These are phyloP conservation scores for Fonsecaea monophora DNA, from an alignment of 2,329 filamentous ascomycete species.

Conservation along the genomic window DNA sequence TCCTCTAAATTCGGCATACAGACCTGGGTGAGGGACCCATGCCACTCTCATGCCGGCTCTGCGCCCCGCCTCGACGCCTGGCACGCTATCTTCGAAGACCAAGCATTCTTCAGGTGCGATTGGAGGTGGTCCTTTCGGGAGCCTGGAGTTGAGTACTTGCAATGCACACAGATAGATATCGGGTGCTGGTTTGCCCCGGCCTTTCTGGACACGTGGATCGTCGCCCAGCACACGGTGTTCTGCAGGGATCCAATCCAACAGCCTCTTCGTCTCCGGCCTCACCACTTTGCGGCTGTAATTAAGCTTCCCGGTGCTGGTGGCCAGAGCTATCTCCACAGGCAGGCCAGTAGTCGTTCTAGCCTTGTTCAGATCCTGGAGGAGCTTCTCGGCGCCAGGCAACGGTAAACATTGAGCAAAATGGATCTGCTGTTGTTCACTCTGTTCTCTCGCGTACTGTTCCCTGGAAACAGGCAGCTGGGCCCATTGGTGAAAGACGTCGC, in stretches of 20 bases:
- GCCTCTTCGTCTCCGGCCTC: constrained; percentile 49
- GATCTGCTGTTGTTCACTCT: constrained; percentile 68
- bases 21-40: constrained; percentile 84
- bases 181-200: constrained; percentile 87
- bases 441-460: constrained; percentile 69
- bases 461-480: constrained; percentile 78
- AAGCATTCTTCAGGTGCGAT: constrained; percentile 86
- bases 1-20: constrained; percentile 76
- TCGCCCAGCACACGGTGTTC: constrained; percentile 83
- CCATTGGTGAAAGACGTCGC: constrained; percentile 76
- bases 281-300: constrained; percentile 81
- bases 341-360: constrained; percentile 42
- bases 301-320: constrained; percentile 73
- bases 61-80: constrained; percentile 86
- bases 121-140: constrained; percentile 66
- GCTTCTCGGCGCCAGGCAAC: constrained; percentile 75
- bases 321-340: constrained; percentile 74
- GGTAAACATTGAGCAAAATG: constrained; percentile 76
- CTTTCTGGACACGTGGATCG: constrained; percentile 75
- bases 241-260: constrained; percentile 67
- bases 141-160: constrained; percentile 79
- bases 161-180: constrained; percentile 93
- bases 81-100: constrained; percentile 96
- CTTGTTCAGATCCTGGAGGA: constrained; percentile 65
- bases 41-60: constrained; percentile 93